Evolutionary conservation across 306 rosid species (phyloP), one percentile per base, ranked within the genome.

Genomic region (Neltuma alba): DNA sequence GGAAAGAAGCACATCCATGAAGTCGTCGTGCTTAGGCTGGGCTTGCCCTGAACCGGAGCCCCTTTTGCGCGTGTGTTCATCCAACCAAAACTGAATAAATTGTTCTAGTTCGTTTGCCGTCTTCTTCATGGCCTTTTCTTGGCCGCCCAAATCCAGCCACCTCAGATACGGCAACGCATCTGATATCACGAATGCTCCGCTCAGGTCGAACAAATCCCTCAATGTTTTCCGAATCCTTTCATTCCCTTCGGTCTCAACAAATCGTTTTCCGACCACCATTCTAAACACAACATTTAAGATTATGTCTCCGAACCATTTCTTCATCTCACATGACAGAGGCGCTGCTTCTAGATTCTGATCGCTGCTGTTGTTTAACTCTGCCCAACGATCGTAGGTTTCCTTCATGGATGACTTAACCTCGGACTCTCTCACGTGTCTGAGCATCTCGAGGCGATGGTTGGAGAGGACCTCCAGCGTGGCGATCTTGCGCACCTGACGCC

Each of bases 131-230:
- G 68, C 34, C 76, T 83, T 80, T 58, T 83, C 81, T 16, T 8
- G 2, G 0, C 90, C 90, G 1, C 75, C 90, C 74, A 87, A 64
- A 70, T 85, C 90, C 63, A 87, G 52, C 88, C 90, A 87, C 80
- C 90, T 76, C 47, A 87, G 28, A 73, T 18, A 84, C 1, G 90
- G 86, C 41, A 82, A 0, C 1, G 80, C 76, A 20, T 84, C 90
- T 0, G 77, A 76, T 0, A 82, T 6, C n/a, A 7, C 15, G 14
- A 81, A 84, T 0, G 79, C 54, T 4, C 86, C 83, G 0, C 34
- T 42, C 0, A 87, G 77, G 21, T 84, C 34, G 1, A 82, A 52
- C 0, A 84, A 14, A 0, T 50, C 74, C 4, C 78, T 76, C 5
- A 87, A 2, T 0, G 47, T 48, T 44, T 87, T 81, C 12, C 42